Conservation (phyloP, 2,329 filamentous ascomycete species). For the Bipolaris sorokiniana region DNA sequence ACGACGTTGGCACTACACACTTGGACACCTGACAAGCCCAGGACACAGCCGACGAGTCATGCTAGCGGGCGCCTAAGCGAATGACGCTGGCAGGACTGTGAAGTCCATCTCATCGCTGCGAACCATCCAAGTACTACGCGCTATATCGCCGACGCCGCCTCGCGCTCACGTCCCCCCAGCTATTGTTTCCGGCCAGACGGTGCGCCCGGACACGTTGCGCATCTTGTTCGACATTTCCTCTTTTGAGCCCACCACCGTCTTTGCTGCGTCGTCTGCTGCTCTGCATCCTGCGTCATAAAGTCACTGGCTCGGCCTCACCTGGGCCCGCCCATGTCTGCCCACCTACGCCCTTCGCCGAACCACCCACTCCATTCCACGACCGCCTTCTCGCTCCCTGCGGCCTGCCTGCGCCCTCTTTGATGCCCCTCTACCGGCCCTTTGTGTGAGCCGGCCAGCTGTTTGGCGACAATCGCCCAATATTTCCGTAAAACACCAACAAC, state of each 20-base stretch:
- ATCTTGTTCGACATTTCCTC: background rate
- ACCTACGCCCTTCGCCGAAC: conserved; percentile 10
- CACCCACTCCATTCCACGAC: conserved; percentile 11
- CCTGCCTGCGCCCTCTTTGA: conserved; percentile 15
- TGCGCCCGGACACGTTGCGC: conserved; percentile 7
- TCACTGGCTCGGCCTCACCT: conserved; percentile 7
- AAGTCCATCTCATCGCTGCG: conserved; percentile 22
- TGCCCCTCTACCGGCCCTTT: conserved; percentile 14
- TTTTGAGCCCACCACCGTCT: background rate
- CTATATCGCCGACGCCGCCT: conserved; percentile 7
- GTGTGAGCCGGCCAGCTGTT: conserved; percentile 20
- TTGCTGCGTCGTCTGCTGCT: conserved; percentile 3
- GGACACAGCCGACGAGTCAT: conserved; percentile 18
- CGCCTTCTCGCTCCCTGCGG: background rate
- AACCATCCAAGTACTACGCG: conserved; percentile 13
- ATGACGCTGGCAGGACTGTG: conserved; percentile 19
- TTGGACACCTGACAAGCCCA: conserved; percentile 5
- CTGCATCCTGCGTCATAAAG: conserved; percentile 12
- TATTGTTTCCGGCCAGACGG: background rate
- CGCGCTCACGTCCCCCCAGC: background rate
- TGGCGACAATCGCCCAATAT: conserved; percentile 19
- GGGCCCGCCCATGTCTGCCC: conserved; percentile 9
- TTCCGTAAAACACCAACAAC: conserved; percentile 25
- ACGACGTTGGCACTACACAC: conserved; percentile 8
- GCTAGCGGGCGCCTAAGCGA: conserved; percentile 12